phyloP scores from a whole-genome alignment of 1,284 basidiomycete genomes.

The Ustilago esculenta region DNA sequence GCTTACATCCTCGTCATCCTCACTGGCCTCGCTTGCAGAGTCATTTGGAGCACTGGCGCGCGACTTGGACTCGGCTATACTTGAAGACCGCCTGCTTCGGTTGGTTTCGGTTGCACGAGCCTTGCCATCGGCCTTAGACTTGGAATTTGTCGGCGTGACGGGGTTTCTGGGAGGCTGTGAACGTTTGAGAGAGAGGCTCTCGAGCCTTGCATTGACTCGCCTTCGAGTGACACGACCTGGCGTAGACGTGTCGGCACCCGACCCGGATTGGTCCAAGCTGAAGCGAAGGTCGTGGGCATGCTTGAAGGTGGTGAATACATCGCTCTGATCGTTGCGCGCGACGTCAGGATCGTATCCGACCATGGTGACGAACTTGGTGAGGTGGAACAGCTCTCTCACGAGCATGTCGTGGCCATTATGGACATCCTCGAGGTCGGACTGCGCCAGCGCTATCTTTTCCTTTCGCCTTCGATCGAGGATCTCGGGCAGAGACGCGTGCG shows the following conservation, averaged over 20 bases:
- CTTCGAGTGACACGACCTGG: slow-evolving; percentile 46
- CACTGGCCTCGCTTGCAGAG: slow-evolving; percentile 11
- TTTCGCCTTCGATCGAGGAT: slow-evolving; percentile 32
- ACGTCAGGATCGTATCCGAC: slow-evolving; percentile 57
- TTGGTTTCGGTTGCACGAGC: not conserved
- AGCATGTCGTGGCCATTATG: slow-evolving; percentile 56
- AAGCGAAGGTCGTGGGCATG: slow-evolving; percentile 45
- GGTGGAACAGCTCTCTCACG: slow-evolving; percentile 59
- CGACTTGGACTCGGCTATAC: slow-evolving; percentile 10
- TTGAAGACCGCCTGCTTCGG: slow-evolving; percentile 22
- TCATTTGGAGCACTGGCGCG: not conserved
- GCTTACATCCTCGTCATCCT: slow-evolving; percentile 11
- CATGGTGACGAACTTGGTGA: slow-evolving; percentile 59
- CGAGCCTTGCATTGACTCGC: slow-evolving; percentile 39
- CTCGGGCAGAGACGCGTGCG: slow-evolving; percentile 18
- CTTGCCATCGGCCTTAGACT: slow-evolving; percentile 9
- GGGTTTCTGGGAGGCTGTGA: slow-evolving; percentile 25
- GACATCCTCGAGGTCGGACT: slow-evolving; percentile 46
- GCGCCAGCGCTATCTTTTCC: slow-evolving; percentile 31
- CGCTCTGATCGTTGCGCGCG: slow-evolving; percentile 46
- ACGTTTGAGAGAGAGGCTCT: slow-evolving; percentile 43
- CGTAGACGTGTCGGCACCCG: slow-evolving; percentile 10
- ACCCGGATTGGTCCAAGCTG: slow-evolving; percentile 21
- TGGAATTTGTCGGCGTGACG: slow-evolving; percentile 12
- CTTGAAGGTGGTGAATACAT: slow-evolving; percentile 53